phyloP scores from a whole-genome alignment of 139 green algal genomes.

The Haematococcus lacustris region DNA sequence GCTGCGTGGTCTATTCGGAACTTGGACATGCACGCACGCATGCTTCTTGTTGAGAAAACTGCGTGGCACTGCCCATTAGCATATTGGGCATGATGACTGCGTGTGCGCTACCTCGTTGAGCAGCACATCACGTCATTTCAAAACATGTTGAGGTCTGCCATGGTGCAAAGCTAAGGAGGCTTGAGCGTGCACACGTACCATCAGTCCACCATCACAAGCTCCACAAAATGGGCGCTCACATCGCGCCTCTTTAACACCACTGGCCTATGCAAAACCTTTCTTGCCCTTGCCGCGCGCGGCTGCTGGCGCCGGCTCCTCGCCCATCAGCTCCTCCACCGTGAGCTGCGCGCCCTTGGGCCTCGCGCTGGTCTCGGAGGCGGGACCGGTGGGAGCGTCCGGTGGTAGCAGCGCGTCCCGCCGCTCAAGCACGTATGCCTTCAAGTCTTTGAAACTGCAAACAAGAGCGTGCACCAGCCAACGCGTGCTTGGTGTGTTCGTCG shows the following conservation, averaged over 20 bases:
- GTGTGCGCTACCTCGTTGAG: no score
- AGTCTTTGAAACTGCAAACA: constrained; percentile 65
- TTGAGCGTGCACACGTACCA: background rate
- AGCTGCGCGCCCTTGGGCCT: background rate
- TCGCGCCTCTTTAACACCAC: no score
- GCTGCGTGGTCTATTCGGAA: no score
- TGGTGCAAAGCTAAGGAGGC: no score
- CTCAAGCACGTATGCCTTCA: constrained; percentile 76
- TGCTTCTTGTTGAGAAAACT: no score
- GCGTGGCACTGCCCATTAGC: no score
- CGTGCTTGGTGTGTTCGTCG: background rate
- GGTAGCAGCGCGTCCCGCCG: constrained; percentile 38
- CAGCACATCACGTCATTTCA: no score
- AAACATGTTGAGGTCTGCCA: no score
- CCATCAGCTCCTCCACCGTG: constrained; percentile 5
- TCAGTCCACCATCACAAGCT: background rate
- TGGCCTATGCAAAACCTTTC: constrained; percentile 14
- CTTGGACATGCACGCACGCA: no score
- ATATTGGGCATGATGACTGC: no score
- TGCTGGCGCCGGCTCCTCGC: constrained; percentile 2
- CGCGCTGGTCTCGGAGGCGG: background rate
- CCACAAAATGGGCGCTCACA: no score
- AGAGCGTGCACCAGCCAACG: background rate
- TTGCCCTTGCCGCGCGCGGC: background rate
- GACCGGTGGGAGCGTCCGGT: background rate